Conservation (phyloP, 345 rosid genomes). For the Limnanthes douglasii region DNA sequence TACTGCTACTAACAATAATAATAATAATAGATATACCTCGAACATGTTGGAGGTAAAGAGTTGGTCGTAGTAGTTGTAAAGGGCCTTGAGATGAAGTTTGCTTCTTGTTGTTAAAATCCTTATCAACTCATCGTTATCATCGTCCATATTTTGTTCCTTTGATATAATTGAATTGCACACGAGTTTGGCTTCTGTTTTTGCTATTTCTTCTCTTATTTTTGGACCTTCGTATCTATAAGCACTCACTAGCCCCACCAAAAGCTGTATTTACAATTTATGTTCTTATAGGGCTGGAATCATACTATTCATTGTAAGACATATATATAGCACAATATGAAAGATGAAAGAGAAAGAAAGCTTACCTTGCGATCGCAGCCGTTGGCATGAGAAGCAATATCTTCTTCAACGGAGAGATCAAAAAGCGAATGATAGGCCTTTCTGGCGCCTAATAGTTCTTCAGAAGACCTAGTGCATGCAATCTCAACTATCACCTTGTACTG, state of each 20-base stretch:
- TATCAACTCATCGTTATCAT: conserved; percentile 50
- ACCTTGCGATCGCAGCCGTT: conserved; percentile 42
- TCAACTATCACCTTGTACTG: conserved; percentile 45
- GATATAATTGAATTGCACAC: conserved; percentile 25
- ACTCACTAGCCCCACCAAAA: conserved; percentile 77
- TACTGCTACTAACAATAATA: neutral
- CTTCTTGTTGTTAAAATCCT: conserved; percentile 73
- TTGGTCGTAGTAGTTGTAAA: conserved; percentile 34
- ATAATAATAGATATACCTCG: conserved; percentile 32
- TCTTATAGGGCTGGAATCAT: neutral
- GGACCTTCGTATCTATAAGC: conserved; percentile 92
- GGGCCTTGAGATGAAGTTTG: conserved; percentile 49
- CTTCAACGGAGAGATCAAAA: conserved; percentile 65
- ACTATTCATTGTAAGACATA: no score
- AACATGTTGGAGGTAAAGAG: conserved; percentile 25
- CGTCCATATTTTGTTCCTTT: conserved; percentile 13
- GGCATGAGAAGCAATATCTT: conserved; percentile 49
- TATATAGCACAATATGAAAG: neutral
- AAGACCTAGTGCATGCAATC: conserved; percentile 68
- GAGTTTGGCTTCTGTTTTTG: conserved; percentile 52
- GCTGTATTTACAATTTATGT: conserved; percentile 29
- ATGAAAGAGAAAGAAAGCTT: neutral
- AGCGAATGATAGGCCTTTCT: conserved; percentile 92
- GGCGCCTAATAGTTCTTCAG: conserved; percentile 66
- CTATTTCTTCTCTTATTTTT: conserved; percentile 31